Percentiles rank a stretch among this genome's conserved stretches.
Conservation (phyloP, 495 filamentous ascomycete species). For the Clohesyomyces aquaticus region DNA sequence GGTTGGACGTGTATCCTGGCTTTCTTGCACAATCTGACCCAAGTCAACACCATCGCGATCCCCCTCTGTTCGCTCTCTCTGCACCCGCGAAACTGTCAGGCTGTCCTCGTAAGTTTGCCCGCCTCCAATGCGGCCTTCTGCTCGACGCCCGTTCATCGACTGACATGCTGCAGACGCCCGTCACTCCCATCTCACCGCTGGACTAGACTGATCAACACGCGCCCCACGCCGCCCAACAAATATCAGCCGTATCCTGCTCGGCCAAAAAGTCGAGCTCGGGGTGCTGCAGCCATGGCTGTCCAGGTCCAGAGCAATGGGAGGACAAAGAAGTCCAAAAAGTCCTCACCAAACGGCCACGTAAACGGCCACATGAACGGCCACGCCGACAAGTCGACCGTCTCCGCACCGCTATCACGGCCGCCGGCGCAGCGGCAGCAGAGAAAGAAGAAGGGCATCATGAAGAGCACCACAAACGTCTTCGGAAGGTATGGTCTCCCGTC, state of each 20-base stretch:
- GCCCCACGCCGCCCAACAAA: background rate
- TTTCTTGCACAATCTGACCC: background rate
- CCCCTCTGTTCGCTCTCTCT: background rate
- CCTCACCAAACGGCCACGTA: constrained; percentile 24
- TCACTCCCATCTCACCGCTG: constrained; percentile 4
- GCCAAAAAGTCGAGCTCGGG: background rate
- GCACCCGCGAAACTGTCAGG: background rate
- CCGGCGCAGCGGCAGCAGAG: constrained; percentile 14
- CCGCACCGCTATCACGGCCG: constrained; percentile 12
- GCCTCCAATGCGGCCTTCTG: background rate
- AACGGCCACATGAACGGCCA: constrained; percentile 29
- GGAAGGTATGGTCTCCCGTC: constrained; percentile 32
- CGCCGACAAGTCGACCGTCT: constrained; percentile 8
- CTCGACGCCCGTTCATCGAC: background rate
- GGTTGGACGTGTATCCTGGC: constrained; percentile 16
- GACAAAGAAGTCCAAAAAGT: constrained; percentile 36
- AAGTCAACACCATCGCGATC: constrained; percentile 13
- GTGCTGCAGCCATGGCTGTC: constrained; percentile 33
- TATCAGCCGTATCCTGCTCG: too few relatives aligned
- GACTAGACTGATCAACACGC: constrained; percentile 8
- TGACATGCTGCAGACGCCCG: constrained; percentile 2
- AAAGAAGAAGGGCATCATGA: constrained; percentile 23
- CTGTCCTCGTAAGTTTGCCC: background rate
- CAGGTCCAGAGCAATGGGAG: constrained; percentile 35
- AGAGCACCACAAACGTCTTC: constrained; percentile 28